These are phyloP conservation scores for Dendrobium catenatum DNA, from an alignment of 106 monocot genomes.

Conservation along the genomic window DNA sequence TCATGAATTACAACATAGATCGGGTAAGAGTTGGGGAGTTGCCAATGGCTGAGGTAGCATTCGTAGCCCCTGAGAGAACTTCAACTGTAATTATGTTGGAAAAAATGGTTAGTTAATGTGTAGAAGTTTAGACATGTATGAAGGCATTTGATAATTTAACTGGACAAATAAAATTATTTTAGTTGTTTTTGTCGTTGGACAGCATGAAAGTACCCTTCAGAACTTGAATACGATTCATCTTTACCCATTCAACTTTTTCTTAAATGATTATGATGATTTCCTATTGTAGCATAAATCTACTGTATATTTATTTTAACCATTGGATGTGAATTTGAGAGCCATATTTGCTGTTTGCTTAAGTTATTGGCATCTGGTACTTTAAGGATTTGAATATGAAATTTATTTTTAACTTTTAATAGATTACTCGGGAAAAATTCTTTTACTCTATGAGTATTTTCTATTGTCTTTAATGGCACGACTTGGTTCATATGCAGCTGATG, in stretches of 20 bases:
- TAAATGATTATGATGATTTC: neutral
- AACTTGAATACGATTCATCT: neutral
- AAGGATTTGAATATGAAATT: neutral
- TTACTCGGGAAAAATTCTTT: neutral
- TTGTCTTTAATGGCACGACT: neutral
- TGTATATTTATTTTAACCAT: neutral
- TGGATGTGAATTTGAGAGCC: neutral
- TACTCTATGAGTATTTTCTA: neutral
- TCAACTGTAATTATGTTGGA: neutral
- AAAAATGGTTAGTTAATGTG: neutral
- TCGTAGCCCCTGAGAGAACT: neutral
- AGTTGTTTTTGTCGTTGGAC: neutral
- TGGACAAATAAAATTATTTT: neutral
- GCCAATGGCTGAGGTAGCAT: neutral
- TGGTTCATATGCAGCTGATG: conserved; percentile 39
- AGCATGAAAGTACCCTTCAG: neutral
- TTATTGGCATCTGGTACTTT: neutral
- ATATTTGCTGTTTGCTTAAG: neutral
- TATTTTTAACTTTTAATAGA: neutral
- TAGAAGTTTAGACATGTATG: neutral
- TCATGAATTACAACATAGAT: neutral
- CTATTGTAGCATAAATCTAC: neutral
- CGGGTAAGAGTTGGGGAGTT: neutral
- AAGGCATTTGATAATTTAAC: neutral
- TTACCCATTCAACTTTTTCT: neutral